A percentile compares a stretch with the other conserved stretches of the same genome.
phyloP scores from a whole-genome alignment of 2,329 filamentous ascomycete species.

The Diaporthe helianthi region DNA sequence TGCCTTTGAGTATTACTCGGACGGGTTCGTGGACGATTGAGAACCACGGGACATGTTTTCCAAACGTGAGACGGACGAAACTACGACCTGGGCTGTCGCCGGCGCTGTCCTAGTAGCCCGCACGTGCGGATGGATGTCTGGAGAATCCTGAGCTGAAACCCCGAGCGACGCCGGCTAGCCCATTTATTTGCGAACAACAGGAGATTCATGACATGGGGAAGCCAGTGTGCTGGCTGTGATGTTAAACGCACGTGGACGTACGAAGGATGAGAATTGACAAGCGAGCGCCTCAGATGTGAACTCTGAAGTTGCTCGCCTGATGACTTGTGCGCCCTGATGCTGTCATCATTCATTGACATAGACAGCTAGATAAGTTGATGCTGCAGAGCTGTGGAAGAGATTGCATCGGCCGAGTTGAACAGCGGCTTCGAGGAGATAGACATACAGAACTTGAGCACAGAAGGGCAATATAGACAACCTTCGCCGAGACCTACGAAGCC shows the following conservation, averaged over 20 bases:
- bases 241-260: not conserved
- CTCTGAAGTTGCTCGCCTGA: not conserved
- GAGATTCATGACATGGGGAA: not conserved
- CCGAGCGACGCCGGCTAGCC: not conserved
- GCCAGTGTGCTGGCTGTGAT: not conserved
- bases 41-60: not conserved
- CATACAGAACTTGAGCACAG: no score
- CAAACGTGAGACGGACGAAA: not conserved
- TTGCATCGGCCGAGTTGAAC: not conserved
- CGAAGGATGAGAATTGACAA: not conserved
- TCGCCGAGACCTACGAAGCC: not conserved
- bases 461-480: not conserved
- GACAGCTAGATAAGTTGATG: not conserved
- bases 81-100: not conserved
- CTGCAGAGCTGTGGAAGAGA: not conserved
- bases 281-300: not conserved
- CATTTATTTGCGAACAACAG: not conserved
- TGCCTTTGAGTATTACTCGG: conserved; percentile 43
- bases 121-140: not conserved
- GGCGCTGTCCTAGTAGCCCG: not conserved
- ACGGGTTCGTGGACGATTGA: conserved; percentile 34
- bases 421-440: not conserved
- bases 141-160: not conserved
- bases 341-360: not conserved
- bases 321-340: not conserved